Base-by-base conservation (phyloP, 768 basidiomycete species). In the Lentinus tigrinus region DNA sequence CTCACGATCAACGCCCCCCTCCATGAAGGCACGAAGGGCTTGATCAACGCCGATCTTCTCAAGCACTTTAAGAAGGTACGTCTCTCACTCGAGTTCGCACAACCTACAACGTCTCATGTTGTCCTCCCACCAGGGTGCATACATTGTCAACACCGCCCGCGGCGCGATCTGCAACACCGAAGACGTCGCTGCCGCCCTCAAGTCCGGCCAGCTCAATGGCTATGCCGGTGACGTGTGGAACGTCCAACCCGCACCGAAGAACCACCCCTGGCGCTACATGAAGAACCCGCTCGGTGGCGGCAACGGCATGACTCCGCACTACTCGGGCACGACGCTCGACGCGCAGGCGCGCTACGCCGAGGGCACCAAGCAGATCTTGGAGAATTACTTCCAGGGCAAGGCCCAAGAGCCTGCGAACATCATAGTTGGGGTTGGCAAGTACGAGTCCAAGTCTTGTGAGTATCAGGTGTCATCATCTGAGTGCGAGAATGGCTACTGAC, bases 71-170 rank as follows among this genome's bases (percentile, higher is more conserved):
- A 96, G 81, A 87, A 89, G 70, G 60, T 61, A 31, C 16, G 7
- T n/a, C n/a, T n/a, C n/a, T n/a, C n/a, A n/a, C n/a, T n/a, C n/a
- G n/a, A n/a, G n/a, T n/a, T n/a, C n/a, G n/a, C n/a, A n/a, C n/a
- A n/a, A n/a, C n/a, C n/a, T n/a, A n/a, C n/a, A n/a, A n/a, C n/a
- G n/a, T n/a, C n/a, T n/a, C n/a, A n/a, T n/a, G n/a, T n/a, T n/a
- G n/a, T n/a, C 40, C 7, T n/a, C 19, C 19, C 17, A 3, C 6
- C 28, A 60, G 63, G 93, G 92, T 47, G 83, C 93, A 11, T 94
- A 89, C 88, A 83, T 95, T 64, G 87, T 96, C 69, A 96, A 96
- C 82, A 93, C 92, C 24, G 91, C 91, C 51, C 91, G 93, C 65
- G 93, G 94, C 47, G 94, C 94, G 38, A 93, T 96, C 67, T 92